Base-by-base conservation (phyloP, 139 green algal genomes). In the Coccomyxa sp. region DNA sequence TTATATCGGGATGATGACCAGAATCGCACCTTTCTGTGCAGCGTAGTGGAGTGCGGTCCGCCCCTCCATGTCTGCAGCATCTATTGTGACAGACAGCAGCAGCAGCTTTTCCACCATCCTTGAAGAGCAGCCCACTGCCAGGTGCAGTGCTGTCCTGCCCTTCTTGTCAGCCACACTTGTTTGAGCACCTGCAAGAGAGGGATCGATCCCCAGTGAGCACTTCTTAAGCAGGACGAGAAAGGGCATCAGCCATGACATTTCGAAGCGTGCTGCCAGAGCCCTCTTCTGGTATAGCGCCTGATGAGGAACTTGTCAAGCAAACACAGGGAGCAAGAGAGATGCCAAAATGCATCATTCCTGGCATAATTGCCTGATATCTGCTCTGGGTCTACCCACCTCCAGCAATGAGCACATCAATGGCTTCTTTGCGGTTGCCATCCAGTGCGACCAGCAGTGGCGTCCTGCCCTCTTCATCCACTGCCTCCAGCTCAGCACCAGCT, bases 41-140 rank as follows among this genome's bases (percentile, higher is more conserved):
- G 71, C 21, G n/a, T 77, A 77, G 71, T 77, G 71, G 23, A 77
- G 71, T 30, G 71, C 23, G 71, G 71, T 77, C 23, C 71, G 71
- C 12, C 71, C 71, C 14, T 32, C 23, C 9, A 45, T 31, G n/a
- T 77, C 71, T 32, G 71, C 71, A 32, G 71, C 71, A 30, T 51
- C 27, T 15, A 38, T 25, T 10, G 1, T n/a, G 23, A n/a, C 71
- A n/a, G 23, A 25, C 25, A 38, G 27, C 23, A 15, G 23, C 71
- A 77, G 71, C 21, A 77, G 27, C 3, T 38, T 31, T n/a, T 77
- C 71, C 27, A 77, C 71, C 71, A 38, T 77, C 3, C 27, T 31
- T 25, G 23, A 45, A n/a, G 71, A 31, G 71, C 71, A 77, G 71
- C n/a, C 27, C 71, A 71, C 63, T 9, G 71, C 27, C 71, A 77